These are phyloP conservation scores for Tephrocybe sp. DNA, from an alignment of 768 basidiomycete species.

Conservation along the genomic window DNA sequence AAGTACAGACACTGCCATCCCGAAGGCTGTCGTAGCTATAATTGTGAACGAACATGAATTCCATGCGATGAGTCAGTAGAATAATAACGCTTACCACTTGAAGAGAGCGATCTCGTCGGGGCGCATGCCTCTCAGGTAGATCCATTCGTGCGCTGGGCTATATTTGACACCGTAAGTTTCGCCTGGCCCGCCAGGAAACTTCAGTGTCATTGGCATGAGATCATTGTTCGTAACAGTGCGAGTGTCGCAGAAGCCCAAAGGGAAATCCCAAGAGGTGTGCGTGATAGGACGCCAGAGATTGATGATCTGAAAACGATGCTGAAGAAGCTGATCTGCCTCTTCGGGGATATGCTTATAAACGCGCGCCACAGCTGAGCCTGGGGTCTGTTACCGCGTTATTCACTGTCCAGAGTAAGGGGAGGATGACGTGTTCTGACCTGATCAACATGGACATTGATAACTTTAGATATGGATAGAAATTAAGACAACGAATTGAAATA, in stretches of 20 bases:
- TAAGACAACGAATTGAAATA: not conserved
- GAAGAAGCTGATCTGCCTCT: constrained; percentile 37
- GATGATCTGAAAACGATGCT: constrained; percentile 49
- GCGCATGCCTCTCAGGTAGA: constrained; percentile 5
- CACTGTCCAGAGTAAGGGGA: not conserved
- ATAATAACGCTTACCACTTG: constrained; percentile 2
- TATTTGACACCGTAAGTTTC: constrained; percentile 30
- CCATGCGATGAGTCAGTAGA: too few relatives aligned
- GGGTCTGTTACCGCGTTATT: not conserved
- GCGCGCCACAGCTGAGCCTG: constrained; percentile 6
- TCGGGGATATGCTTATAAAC: constrained; percentile 8
- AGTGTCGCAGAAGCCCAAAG: constrained; percentile 48
- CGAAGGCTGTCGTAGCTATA: constrained; percentile 35
- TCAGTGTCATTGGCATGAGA: constrained; percentile 32
- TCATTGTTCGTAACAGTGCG: constrained; percentile 34
- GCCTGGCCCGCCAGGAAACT: constrained; percentile 28
- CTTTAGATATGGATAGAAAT: not conserved
- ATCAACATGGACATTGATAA: constrained; percentile 4
- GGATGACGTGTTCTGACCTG: not conserved
- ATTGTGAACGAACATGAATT: not conserved
- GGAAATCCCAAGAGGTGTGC: constrained; percentile 44
- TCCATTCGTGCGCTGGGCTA: constrained; percentile 29
- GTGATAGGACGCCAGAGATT: constrained; percentile 55
- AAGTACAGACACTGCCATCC: constrained; percentile 38
- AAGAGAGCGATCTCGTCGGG: constrained; percentile 8